Percentiles rank a stretch among this genome's conserved stretches.
Evolutionary conservation across 2,329 filamentous ascomycete species (phyloP).

Genomic region (Cladosporium austrohemisphaericum): DNA sequence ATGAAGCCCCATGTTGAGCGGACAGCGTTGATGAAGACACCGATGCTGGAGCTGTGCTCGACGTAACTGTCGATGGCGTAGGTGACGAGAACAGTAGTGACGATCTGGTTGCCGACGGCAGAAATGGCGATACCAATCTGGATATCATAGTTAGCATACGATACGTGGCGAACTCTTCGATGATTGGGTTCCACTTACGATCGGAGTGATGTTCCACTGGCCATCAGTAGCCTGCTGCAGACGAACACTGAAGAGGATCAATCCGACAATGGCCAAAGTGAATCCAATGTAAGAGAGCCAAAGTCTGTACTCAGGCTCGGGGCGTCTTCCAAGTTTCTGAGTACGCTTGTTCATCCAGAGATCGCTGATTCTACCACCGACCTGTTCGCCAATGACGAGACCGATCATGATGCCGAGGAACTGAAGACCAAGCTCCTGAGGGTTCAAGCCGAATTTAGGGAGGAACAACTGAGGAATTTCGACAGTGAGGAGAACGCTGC

Average conservation of each 20-base stretch:
- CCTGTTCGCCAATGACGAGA: slow-evolving; percentile 55
- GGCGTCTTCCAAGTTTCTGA: slow-evolving; percentile 31
- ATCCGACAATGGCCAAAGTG: slow-evolving; percentile 48
- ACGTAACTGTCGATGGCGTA: slow-evolving; percentile 58
- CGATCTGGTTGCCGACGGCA: slow-evolving; percentile 56
- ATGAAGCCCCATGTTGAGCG: slow-evolving; percentile 54
- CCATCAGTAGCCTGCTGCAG: slow-evolving; percentile 41
- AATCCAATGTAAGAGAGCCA: slow-evolving; percentile 57
- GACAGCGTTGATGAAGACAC: slow-evolving; percentile 57
- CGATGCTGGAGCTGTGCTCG: slow-evolving; percentile 51
- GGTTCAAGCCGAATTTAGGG: slow-evolving; percentile 53
- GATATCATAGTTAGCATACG: background rate
- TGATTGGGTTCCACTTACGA: slow-evolving; percentile 45
- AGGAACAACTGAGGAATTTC: slow-evolving; percentile 59
- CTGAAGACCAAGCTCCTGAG: slow-evolving; percentile 57
- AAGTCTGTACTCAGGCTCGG: slow-evolving; percentile 51
- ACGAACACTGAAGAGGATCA: slow-evolving; percentile 54
- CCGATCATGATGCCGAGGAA: slow-evolving; percentile 57
- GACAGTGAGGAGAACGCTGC: slow-evolving; percentile 52
- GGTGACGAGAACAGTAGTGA: slow-evolving; percentile 58
- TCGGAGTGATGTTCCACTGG: slow-evolving; percentile 55
- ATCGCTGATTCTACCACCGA: slow-evolving; percentile 54
- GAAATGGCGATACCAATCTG: slow-evolving; percentile 43
- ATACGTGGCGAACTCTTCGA: slow-evolving; percentile 26
- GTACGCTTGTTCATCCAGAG: slow-evolving; percentile 48